Evolutionary conservation across 179 eudicot species (phyloP), one percentile per base, ranked within the genome.

Genomic region (Beta corolliflora): DNA sequence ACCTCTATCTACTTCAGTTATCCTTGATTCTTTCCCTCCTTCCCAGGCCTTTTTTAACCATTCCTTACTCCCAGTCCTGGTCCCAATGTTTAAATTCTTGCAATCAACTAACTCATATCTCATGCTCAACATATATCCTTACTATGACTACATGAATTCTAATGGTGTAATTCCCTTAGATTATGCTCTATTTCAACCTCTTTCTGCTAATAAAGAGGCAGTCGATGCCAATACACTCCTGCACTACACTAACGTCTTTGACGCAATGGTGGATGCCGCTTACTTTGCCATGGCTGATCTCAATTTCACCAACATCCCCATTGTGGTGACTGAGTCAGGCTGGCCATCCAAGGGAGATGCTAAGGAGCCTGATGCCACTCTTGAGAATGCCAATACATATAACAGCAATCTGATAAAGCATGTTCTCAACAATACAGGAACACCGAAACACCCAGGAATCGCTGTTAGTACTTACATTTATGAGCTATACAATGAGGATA

Each of bases 331-430:
- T 2, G 98, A 95, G 77, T 88, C 98, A 2, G 98, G 98, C 2
- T 95, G 98, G 98, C 98, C 98, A 19, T 94, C 97, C 5, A 91
- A 90, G 84, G 98, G 98, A 1, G 94, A 91, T 60, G 76, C 91
- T 9, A 85, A 90, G 3, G 98, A 95, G 83, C 93, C 93, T 0
- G 94, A 93, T 66, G 98, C 98, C 60, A 91, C 86, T n/a, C 66
- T 80, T 36, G 97, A 95, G 75, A 95, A 95, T 50, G 98, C 98
- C 29, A 90, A 93, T 80, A 93, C 93, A 3, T 94, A 89, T 87
- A 94, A 94, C 83, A 91, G 95, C 84, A 94, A 95, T 77, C 84
- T 95, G 70, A 95, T 95, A 50, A 89, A 86, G 79, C 97, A 93
- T 55, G 88, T 95, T 58, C 52, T 91, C 18, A 91, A 93, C 82